Base-by-base conservation (phyloP, 805 yeast species). In the Yarrowia hollandica region DNA sequence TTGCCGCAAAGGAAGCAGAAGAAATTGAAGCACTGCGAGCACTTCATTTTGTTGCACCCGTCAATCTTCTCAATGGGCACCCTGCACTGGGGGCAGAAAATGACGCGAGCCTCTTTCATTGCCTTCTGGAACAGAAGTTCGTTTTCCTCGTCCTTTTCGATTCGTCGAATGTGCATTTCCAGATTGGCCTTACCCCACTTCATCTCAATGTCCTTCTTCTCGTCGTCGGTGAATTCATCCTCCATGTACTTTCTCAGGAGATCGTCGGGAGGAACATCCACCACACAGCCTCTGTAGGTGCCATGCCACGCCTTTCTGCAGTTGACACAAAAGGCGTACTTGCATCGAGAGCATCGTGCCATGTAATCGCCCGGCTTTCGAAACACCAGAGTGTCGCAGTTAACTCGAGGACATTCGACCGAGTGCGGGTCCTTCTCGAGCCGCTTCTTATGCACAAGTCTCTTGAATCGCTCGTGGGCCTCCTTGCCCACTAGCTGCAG, bases 291-390 rank as follows among this genome's bases (percentile, higher is more conserved):
- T 11, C 55, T 14, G 7, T 48, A 48, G 2, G 38, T 26, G 11
- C 55, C 55, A 48, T 48, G 55, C 55, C 55, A 48, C 2, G 55
- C 55, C 22, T 48, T 48, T 30, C 55, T 28, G 39, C 55, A 48
- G 30, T 48, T 48, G 39, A 48, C 55, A n/a, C 55, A 48, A 22
- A 48, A 48, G 21, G 55, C 21, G 55, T 48, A 48, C 12, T 16
- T 30, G 39, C 55, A 48, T 10, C 18, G 15, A 1, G 55, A 48
- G 6, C 55, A 48, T 15, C 55, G 21, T 0, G 39, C 55, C 55
- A 48, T 48, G 31, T 48, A 48, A 2, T 48, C 55, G 9, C 55
- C 55, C 3, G 38, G 28, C 11, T 48, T 48, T 5, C 55, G 28
- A 15, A 22, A 48, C 15, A 48, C 55, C 12, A 48, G 39, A 0